Conservation (phyloP, 1,284 basidiomycete species). For the Austroboletus olivaceoglutinosus region DNA sequence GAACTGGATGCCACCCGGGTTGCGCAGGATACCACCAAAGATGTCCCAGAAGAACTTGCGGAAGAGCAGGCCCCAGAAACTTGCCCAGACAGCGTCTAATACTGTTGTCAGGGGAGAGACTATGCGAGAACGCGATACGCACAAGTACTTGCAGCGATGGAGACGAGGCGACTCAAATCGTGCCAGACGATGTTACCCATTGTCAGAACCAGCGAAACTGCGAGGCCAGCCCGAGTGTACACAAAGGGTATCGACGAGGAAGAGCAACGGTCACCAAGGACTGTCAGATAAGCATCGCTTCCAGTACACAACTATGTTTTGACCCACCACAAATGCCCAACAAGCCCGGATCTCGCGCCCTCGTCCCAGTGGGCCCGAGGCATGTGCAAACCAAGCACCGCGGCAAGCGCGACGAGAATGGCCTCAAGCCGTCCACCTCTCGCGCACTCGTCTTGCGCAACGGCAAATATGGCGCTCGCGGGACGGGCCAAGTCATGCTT, state of each 20-base stretch:
- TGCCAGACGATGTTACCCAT: conserved; percentile 88
- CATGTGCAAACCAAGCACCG: conserved; percentile 44
- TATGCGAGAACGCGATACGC: conserved; percentile 37
- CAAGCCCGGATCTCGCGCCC: conserved; percentile 31
- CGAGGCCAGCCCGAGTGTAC: conserved; percentile 12
- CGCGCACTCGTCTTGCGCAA: conserved; percentile 72
- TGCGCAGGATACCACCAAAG: conserved; percentile 70
- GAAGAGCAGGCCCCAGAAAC: conserved; percentile 74
- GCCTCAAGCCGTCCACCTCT: conserved; percentile 59
- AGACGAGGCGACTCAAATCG: conserved; percentile 70
- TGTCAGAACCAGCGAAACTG: conserved; percentile 21
- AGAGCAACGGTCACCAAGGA: too few relatives aligned
- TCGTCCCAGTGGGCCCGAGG: conserved; percentile 54
- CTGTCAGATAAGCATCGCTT: conserved; percentile 1
- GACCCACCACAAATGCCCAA: conserved; percentile 7
- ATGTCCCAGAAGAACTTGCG: conserved; percentile 94
- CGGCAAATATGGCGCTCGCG: conserved; percentile 66
- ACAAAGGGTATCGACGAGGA: too few relatives aligned
- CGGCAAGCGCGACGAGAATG: conserved; percentile 46
- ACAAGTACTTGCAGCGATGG: conserved; percentile 75
- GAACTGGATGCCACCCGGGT: conserved; percentile 78
- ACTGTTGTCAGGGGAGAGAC: conserved; percentile 11
- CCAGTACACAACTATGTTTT: not conserved
- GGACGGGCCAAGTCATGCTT: conserved; percentile 62
- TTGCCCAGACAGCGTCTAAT: conserved; percentile 75